Percentiles rank a stretch among this genome's conserved stretches.
These are phyloP conservation scores for Dalechampia spathulata DNA, from an alignment of 441 rosid genomes.

Conservation along the genomic window DNA sequence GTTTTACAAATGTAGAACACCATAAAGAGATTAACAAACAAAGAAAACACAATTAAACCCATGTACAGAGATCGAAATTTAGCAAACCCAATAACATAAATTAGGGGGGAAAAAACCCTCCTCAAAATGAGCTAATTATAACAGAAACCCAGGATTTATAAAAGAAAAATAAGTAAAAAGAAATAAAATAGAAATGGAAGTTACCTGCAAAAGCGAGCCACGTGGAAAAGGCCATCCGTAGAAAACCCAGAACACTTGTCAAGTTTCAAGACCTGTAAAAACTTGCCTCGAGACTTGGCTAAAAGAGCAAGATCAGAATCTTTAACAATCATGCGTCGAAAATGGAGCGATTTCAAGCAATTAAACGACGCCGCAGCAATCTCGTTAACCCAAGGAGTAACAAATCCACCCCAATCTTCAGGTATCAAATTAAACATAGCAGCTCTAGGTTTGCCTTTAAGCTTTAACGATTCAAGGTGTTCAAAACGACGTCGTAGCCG, in stretches of 20 bases:
- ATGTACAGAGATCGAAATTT: too few relatives aligned
- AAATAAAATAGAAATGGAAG: neutral
- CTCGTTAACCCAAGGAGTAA: slow-evolving; percentile 63
- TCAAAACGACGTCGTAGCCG: slow-evolving; percentile 52
- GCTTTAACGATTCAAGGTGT: slow-evolving; percentile 65
- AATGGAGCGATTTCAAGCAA: slow-evolving; percentile 59
- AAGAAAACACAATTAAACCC: too few relatives aligned
- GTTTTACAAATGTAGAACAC: too few relatives aligned
- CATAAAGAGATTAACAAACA: too few relatives aligned
- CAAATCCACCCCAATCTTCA: slow-evolving; percentile 82
- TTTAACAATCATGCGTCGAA: slow-evolving; percentile 66
- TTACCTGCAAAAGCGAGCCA: slow-evolving; percentile 74
- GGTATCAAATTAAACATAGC: slow-evolving; percentile 90
- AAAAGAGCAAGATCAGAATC: slow-evolving; percentile 68
- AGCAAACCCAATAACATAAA: too few relatives aligned
- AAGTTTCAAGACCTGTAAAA: slow-evolving; percentile 52
- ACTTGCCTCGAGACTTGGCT: slow-evolving; percentile 34
- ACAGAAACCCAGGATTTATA: too few relatives aligned
- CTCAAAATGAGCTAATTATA: too few relatives aligned
- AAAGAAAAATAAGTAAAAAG: too few relatives aligned
- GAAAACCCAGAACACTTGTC: slow-evolving; percentile 83
- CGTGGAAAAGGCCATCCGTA: slow-evolving; percentile 65
- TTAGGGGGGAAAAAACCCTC: too few relatives aligned
- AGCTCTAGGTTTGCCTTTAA: slow-evolving; percentile 86
- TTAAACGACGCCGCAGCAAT: slow-evolving; percentile 33